These are phyloP conservation scores for Tanacetum coccineum DNA, from an alignment of 129 eudicot genomes.

Conservation along the genomic window DNA sequence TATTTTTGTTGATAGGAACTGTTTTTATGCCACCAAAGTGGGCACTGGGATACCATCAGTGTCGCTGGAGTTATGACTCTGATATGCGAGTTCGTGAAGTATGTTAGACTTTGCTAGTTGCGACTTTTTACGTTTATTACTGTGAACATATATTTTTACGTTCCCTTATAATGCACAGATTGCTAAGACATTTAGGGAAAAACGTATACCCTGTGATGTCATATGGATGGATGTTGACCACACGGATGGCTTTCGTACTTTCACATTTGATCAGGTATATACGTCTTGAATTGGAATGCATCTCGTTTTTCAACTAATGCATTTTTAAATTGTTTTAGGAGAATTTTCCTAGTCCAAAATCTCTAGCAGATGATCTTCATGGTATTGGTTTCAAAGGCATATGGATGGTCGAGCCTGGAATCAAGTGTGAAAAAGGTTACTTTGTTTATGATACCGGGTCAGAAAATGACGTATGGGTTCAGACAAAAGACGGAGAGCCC, in stretches of 20 bases:
- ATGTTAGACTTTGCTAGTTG: slow-evolving; percentile 7
- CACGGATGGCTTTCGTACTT: slow-evolving; percentile 96
- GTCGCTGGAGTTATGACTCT: slow-evolving; percentile 93
- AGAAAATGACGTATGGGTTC: slow-evolving; percentile 69
- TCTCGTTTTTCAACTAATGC: neutral
- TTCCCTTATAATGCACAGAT: slow-evolving; percentile 41
- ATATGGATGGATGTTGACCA: slow-evolving; percentile 99
- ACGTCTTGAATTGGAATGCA: neutral
- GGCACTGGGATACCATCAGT: slow-evolving; percentile 94
- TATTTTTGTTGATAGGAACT: slow-evolving; percentile 63
- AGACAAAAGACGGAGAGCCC: slow-evolving; percentile 67
- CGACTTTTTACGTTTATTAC: neutral
- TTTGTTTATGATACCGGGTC: slow-evolving; percentile 83
- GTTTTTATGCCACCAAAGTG: slow-evolving; percentile 98
- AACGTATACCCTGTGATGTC: slow-evolving; percentile 91
- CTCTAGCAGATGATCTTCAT: slow-evolving; percentile 75
- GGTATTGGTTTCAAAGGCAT: slow-evolving; percentile 77
- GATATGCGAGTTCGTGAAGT: slow-evolving; percentile 92
- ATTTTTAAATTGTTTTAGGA: slow-evolving; percentile 39
- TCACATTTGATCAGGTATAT: slow-evolving; percentile 75
- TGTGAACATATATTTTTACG: slow-evolving; percentile 11
- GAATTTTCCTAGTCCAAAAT: slow-evolving; percentile 70
- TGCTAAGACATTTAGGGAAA: slow-evolving; percentile 85
- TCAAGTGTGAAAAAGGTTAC: slow-evolving; percentile 80
- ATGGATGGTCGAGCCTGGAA: slow-evolving; percentile 99